Base-by-base conservation (phyloP, 805 yeast species). In the Priceomyces castillae region DNA sequence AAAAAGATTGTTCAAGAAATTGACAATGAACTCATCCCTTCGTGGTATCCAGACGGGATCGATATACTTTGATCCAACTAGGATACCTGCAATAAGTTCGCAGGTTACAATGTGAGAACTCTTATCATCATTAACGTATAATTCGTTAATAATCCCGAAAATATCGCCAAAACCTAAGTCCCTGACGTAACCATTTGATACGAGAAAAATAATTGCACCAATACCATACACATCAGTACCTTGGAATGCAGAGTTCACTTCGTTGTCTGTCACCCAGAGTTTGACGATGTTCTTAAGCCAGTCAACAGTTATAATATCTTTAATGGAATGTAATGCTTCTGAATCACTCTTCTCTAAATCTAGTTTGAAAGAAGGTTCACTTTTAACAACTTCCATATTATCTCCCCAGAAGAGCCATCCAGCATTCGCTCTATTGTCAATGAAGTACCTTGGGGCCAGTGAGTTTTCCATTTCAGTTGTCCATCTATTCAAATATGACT, bases 361-460 rank as follows among this genome's bases (percentile, higher is more conserved):
- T 12, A 67, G 37, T 3, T 50, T 37, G 15, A 53, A 52, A 2
- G 50, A 45, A 2, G 62, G 57, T 4, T 65, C 62, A 5, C 57
- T 60, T 3, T 65, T 67, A 15, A 81, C 65, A 2, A 74, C 89
- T 16, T 59, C 57, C 61, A 83, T 54, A 0, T 64, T 51, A 15
- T 78, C 62, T 11, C 82, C 86, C 96, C 96, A 88, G 40, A 84
- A 83, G 7, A 86, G 61, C 80, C 90, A 85, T 0, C 95, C 94
- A 7, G 69, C 65, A 54, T 69, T 73, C 2, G 76, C 65, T 41
- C 74, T 76, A 23, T 74, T 74, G 53, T 84, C 90, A 50, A 84
- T 70, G 53, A 64, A 88, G 49, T 70, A 82, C 1, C 49, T 50
- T 1, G 86, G 85, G 17, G 61, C 43, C 0, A 65, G 60, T 11